Conservation (phyloP, 371 early-diverging fungal genomes). For the Mucor plumbeus region DNA sequence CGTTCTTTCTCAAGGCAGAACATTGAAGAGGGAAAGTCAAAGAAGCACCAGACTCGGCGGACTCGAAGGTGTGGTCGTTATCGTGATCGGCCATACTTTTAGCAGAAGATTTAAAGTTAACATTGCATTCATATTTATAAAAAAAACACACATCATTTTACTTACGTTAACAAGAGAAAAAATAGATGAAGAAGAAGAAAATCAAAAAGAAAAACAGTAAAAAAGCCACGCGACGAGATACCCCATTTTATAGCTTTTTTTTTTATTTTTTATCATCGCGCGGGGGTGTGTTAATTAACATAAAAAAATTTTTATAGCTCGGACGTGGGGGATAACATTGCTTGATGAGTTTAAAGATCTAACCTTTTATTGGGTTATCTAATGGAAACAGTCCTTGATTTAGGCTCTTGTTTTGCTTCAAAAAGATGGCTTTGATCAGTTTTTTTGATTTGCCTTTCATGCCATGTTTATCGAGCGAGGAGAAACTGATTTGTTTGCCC, state of each 20-base stretch:
- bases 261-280: neutral
- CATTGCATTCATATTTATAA: too few relatives aligned
- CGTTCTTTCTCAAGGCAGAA: slow-evolving; percentile 98
- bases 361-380: slow-evolving; percentile 4
- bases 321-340: neutral
- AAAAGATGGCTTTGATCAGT: slow-evolving; percentile 1
- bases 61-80: slow-evolving; percentile 75
- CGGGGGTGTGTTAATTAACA: slow-evolving; percentile 8
- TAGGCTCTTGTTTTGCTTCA: neutral
- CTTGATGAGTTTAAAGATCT: neutral
- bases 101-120: neutral
- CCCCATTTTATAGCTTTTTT: slow-evolving; percentile 11
- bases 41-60: slow-evolving; percentile 87
- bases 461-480: neutral
- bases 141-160: neutral
- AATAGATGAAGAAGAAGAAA: slow-evolving; percentile 9
- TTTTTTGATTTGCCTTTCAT: neutral
- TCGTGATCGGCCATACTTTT: slow-evolving; percentile 60
- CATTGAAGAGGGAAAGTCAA: slow-evolving; percentile 96
- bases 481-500: neutral
- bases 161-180: slow-evolving; percentile 19
- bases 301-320: slow-evolving; percentile 13
- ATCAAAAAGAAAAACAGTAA: slow-evolving; percentile 16
- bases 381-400: slow-evolving; percentile 12
- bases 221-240: slow-evolving; percentile 19